Evolutionary conservation across 1,139 yeast genomes (phyloP), one percentile per base, ranked within the genome.

Genomic region (Yamadazyma buinensis): DNA sequence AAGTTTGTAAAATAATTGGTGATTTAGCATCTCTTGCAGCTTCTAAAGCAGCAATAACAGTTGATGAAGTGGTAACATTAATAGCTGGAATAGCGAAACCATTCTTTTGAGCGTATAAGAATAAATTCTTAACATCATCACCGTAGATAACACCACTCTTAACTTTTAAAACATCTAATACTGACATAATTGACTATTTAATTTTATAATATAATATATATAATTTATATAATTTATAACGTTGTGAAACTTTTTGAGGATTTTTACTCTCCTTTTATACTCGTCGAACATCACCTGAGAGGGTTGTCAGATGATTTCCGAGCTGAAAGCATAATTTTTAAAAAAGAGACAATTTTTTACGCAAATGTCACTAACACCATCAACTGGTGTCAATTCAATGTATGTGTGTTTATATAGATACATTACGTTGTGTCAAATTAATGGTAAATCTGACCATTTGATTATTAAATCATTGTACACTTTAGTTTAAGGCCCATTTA

Each of bases 71-170:
- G 49, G 99, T 92, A 43, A 92, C 96, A 69, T 92, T 92, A 63
- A 92, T 88, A 50, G 98, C 97, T 57, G 99, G 98, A 58, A 92
- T 90, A 51, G 99, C 99, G 55, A 88, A 92, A 49, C 87, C 85
- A 67, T 92, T 76, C 57, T 79, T 80, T 72, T 86, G 96, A 46
- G 97, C 96, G 70, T 90, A 87, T 67, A 84, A 83, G 72, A 90
- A 92, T 61, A 92, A 80, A 54, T 80, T 79, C 60, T 84, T 83
- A 58, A 94, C 98, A 61, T 92, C 98, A 58, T 90, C 97, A 61
- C 99, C 99, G 72, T 85, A 94, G 68, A 92, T 87, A 70, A 92
- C 99, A 77, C 99, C 99, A 63, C 92, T 60, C 74, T 92, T 88
- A 74, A 88, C 81, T 60, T 77, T 71, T 59, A 90, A 77, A 64